A percentile compares a stretch with the other conserved stretches of the same genome.
Conservation (phyloP, 2,329 filamentous ascomycete genomes). For the Endoconidiophora laricicola region DNA sequence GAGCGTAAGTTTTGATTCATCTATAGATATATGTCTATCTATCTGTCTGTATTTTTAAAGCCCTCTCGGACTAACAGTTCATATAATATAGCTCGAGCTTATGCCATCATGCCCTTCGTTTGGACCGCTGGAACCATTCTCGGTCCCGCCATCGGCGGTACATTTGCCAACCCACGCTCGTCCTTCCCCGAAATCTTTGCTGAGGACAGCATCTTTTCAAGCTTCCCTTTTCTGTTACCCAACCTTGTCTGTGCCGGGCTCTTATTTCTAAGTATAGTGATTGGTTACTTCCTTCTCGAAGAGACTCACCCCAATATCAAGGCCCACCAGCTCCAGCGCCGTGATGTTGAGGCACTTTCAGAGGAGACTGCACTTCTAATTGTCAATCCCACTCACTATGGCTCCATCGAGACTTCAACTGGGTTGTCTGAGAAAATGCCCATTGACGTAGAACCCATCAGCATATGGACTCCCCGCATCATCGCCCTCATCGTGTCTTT, state of each 20-base stretch:
- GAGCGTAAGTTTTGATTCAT: slow-evolving; percentile 45
- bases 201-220: slow-evolving; percentile 50
- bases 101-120: slow-evolving; percentile 85
- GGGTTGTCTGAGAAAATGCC: slow-evolving; percentile 20
- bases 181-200: slow-evolving; percentile 60
- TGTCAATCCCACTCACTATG: slow-evolving; percentile 49
- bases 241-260: slow-evolving; percentile 70
- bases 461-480: slow-evolving; percentile 13
- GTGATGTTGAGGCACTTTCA: slow-evolving; percentile 28
- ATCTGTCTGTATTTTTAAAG: not conserved
- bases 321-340: slow-evolving; percentile 22
- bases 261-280: slow-evolving; percentile 60
- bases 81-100: slow-evolving; percentile 49
- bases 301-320: slow-evolving; percentile 82
- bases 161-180: slow-evolving; percentile 61
- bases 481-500: slow-evolving; percentile 52
- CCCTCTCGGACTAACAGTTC: not conserved
- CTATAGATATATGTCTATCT: not conserved
- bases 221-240: slow-evolving; percentile 74
- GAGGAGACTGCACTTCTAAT: slow-evolving; percentile 58
- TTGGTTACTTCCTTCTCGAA: slow-evolving; percentile 66
- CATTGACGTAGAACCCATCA: not conserved
- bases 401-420: slow-evolving; percentile 40
- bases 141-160: slow-evolving; percentile 74
- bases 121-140: slow-evolving; percentile 85